Evolutionary conservation across 2,329 filamentous ascomycete genomes (phyloP).

Genomic region (Hortaea werneckii): DNA sequence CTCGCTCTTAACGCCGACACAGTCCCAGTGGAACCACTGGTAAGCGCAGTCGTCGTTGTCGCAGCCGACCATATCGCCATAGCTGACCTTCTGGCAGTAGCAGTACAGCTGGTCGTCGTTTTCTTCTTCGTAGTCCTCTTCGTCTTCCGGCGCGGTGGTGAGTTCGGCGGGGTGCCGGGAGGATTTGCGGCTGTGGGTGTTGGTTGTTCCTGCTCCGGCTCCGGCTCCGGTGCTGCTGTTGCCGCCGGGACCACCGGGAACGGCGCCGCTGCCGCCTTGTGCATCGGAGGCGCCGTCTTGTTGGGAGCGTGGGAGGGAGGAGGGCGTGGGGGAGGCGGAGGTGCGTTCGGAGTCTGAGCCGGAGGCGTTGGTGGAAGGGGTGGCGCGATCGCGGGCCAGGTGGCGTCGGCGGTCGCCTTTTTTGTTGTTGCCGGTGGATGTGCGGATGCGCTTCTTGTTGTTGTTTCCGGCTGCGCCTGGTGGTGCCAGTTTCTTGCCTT

Average conservation of each 20-base stretch:
- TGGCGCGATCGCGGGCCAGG: conserved; percentile 24
- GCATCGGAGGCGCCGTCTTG: conserved; percentile 17
- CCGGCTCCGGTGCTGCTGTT: background rate
- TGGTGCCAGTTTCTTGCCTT: conserved; percentile 24
- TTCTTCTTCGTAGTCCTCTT: conserved; percentile 27
- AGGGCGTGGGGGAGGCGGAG: conserved; percentile 23
- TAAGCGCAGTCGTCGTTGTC: conserved; percentile 72
- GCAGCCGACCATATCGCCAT: conserved; percentile 81
- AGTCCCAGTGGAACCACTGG: conserved; percentile 81
- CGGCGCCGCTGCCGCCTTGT: background rate
- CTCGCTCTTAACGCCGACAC: conserved; percentile 40
- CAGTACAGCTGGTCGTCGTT: conserved; percentile 58
- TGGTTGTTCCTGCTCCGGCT: background rate
- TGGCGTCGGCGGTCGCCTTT: conserved; percentile 25
- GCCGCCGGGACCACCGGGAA: background rate
- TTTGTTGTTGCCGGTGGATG: conserved; percentile 10
- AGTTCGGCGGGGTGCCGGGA: background rate
- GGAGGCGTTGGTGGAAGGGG: conserved; percentile 21
- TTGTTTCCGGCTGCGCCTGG: conserved; percentile 7
- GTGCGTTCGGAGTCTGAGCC: conserved; percentile 15
- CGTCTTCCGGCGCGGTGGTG: conserved; percentile 8
- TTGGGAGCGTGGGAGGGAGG: conserved; percentile 17
- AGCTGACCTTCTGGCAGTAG: conserved; percentile 71
- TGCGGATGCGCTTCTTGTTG: conserved; percentile 12
- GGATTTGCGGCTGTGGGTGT: background rate